These are phyloP conservation scores for Aureobasidium namibiae DNA, from an alignment of 2,329 filamentous ascomycete genomes.

Conservation along the genomic window DNA sequence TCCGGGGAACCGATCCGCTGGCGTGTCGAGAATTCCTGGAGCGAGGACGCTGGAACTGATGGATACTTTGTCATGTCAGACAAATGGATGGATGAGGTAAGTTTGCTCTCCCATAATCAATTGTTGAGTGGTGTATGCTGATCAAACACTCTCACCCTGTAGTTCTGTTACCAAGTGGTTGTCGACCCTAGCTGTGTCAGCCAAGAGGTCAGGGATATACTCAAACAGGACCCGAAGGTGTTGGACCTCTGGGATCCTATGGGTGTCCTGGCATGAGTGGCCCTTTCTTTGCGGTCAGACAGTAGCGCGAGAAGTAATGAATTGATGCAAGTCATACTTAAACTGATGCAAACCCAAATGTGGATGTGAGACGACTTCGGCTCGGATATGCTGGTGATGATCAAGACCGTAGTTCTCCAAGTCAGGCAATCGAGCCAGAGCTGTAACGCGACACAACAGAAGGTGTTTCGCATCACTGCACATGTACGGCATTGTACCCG, in stretches of 20 bases:
- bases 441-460: not conserved
- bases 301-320: not conserved
- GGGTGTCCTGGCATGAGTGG: slow-evolving; percentile 19
- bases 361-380: no score
- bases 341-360: not conserved
- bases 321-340: not conserved
- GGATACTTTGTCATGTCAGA: slow-evolving; percentile 91
- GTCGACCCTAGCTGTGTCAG: slow-evolving; percentile 57
- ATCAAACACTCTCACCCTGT: not conserved
- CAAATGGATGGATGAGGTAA: slow-evolving; percentile 44
- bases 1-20: slow-evolving; percentile 62
- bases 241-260: slow-evolving; percentile 47
- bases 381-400: not conserved
- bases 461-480: not conserved
- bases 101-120: slow-evolving; percentile 11
- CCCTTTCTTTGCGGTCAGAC: not conserved
- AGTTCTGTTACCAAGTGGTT: slow-evolving; percentile 76
- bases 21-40: slow-evolving; percentile 86
- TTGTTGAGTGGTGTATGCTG: not conserved
- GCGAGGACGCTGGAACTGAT: slow-evolving; percentile 56
- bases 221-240: slow-evolving; percentile 61
- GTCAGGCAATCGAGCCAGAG: not conserved
- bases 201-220: slow-evolving; percentile 59
- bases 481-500: not conserved
- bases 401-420: not conserved